Percentiles rank a stretch among this genome's conserved stretches.
Conservation (phyloP, 83 land plant genomes). For the Isoetes engelmannii region DNA sequence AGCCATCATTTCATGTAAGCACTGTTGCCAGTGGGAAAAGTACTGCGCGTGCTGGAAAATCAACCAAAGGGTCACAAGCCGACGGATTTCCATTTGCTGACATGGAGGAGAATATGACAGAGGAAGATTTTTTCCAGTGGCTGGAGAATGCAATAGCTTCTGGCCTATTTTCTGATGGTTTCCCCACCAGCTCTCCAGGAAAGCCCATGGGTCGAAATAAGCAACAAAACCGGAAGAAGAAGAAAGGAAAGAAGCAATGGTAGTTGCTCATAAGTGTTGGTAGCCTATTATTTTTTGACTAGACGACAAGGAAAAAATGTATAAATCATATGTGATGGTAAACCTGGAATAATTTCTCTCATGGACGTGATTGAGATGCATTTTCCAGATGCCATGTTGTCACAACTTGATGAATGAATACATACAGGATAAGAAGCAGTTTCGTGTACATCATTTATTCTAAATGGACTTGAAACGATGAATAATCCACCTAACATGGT, state of each 20-base stretch:
- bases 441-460: too few species aligned
- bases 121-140: conserved; percentile 85
- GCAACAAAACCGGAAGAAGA: conserved; percentile 52
- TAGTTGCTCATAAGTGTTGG: conserved; percentile 10
- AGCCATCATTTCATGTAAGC: conserved; percentile 86
- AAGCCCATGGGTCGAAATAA: conserved; percentile 21
- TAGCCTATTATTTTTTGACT: too few species aligned
- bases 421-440: too few species aligned
- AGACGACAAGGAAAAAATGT: too few species aligned
- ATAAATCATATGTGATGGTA: too few species aligned
- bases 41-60: conserved; percentile 28
- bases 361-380: too few species aligned
- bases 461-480: too few species aligned
- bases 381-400: too few species aligned
- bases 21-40: conserved; percentile 48
- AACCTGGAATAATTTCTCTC: too few species aligned
- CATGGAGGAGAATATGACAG: conserved; percentile 67
- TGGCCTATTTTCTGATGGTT: conserved; percentile 51
- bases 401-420: too few species aligned
- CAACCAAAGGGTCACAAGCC: conserved; percentile 24
- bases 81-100: conserved; percentile 36
- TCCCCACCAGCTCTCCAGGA: conserved; percentile 20
- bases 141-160: conserved; percentile 73
- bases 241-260: conserved; percentile 86
- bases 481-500: too few species aligned